These are phyloP conservation scores for Monosporascus ibericus DNA, from an alignment of 2,329 filamentous ascomycete species.

Conservation along the genomic window DNA sequence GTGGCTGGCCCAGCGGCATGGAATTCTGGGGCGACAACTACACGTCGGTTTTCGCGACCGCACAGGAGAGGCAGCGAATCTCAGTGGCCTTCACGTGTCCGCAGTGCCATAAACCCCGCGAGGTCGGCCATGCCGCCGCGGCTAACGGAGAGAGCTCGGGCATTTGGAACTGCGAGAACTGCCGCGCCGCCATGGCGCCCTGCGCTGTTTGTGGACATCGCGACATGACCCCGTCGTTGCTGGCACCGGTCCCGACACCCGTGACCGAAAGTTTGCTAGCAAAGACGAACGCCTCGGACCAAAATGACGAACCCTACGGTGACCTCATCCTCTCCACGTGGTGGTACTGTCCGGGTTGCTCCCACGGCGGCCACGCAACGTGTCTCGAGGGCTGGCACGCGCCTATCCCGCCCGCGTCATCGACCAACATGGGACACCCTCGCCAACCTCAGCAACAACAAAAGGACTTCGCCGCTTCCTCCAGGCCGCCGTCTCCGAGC, in stretches of 20 bases:
- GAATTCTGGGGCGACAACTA: conserved; percentile 50
- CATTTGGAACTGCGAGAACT: conserved; percentile 55
- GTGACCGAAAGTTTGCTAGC: conserved; percentile 16
- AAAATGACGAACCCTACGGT: neutral
- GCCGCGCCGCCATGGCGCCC: conserved; percentile 43
- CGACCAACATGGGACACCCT: neutral
- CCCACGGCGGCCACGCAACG: conserved; percentile 55
- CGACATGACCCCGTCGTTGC: conserved; percentile 35
- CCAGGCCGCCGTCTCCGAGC: neutral
- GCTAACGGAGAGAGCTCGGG: conserved; percentile 32
- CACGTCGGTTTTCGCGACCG: conserved; percentile 44
- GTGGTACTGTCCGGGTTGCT: conserved; percentile 60
- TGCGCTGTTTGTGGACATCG: conserved; percentile 56
- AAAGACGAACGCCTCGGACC: conserved; percentile 3
- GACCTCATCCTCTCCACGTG: conserved; percentile 39
- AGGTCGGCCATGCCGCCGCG: conserved; percentile 40
- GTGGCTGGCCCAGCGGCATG: conserved; percentile 48
- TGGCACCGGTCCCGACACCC: conserved; percentile 13
- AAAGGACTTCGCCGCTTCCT: neutral
- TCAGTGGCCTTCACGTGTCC: conserved; percentile 49
- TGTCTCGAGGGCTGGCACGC: conserved; percentile 57
- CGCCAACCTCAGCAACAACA: conserved; percentile 3
- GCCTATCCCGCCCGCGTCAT: conserved; percentile 14
- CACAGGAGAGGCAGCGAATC: conserved; percentile 43
- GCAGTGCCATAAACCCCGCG: conserved; percentile 49